Percentiles rank a stretch among this genome's conserved stretches.
Evolutionary conservation across 306 rosid genomes (phyloP).

Genomic region (Glycine soja): DNA sequence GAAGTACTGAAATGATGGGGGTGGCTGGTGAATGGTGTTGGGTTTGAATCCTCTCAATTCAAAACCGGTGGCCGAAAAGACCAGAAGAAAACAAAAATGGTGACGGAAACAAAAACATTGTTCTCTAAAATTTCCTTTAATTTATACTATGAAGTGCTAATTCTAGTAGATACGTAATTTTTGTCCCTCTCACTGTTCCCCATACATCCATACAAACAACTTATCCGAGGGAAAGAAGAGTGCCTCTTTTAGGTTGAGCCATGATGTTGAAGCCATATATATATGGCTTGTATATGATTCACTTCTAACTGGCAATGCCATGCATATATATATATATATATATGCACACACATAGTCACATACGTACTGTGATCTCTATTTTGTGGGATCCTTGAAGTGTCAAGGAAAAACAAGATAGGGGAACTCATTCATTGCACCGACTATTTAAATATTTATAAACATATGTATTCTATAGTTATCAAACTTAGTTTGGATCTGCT

Average conservation of each 20-base stretch:
- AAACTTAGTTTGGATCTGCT: neutral
- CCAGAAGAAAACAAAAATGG: constrained; percentile 45
- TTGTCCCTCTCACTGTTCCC: neutral
- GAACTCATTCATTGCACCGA: neutral
- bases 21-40: constrained; percentile 20
- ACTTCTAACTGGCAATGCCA: neutral
- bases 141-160: neutral
- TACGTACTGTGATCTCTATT: neutral
- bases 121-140: constrained; percentile 19
- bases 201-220: neutral
- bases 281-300: neutral
- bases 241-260: neutral
- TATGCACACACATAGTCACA: neutral
- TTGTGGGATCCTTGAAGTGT: neutral
- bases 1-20: constrained; percentile 46
- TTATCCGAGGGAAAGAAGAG: neutral
- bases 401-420: neutral
- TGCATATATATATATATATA: too few species aligned
- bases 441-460: neutral
- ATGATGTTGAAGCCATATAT: neutral
- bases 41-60: constrained; percentile 1
- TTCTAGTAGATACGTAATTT: neutral
- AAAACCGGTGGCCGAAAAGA: neutral
- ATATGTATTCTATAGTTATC: too few species aligned
- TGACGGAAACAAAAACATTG: constrained; percentile 42